These are phyloP conservation scores for Aspergillus sp. DNA, from an alignment of 2,329 filamentous ascomycete species.

Conservation along the genomic window DNA sequence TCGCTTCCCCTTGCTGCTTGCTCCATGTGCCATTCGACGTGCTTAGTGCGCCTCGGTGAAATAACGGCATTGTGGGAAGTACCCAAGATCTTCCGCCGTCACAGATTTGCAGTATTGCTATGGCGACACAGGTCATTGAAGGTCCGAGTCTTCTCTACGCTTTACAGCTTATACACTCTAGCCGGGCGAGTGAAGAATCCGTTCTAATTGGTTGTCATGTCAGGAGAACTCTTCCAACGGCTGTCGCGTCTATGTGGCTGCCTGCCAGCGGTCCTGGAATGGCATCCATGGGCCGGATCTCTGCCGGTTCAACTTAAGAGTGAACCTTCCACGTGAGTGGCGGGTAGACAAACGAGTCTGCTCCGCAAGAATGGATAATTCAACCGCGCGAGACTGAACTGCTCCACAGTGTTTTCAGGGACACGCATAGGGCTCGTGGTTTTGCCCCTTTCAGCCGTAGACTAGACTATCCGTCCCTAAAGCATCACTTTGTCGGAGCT, in stretches of 20 bases:
- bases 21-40: not conserved
- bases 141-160: not conserved
- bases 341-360: not conserved
- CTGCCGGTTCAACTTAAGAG: not conserved
- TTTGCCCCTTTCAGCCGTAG: not conserved
- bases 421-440: not conserved
- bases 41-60: slow-evolving; percentile 1
- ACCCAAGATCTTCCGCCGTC: not conserved
- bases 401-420: slow-evolving; percentile 1
- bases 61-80: not conserved
- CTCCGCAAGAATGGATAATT: not conserved
- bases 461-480: not conserved
- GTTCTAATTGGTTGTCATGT: not conserved
- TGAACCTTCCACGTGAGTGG: not conserved
- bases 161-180: not conserved
- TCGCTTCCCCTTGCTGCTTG: not conserved
- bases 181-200: not conserved
- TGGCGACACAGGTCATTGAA: not conserved
- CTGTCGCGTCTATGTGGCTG: not conserved
- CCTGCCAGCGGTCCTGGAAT: not conserved
- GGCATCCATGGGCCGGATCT: not conserved
- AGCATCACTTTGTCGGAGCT: slow-evolving; percentile 1
- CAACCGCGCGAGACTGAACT: not conserved
- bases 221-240: not conserved
- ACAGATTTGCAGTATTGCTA: not conserved